These are phyloP conservation scores for Adansonia rubrostipa DNA, from an alignment of 441 rosid species.

Conservation along the genomic window DNA sequence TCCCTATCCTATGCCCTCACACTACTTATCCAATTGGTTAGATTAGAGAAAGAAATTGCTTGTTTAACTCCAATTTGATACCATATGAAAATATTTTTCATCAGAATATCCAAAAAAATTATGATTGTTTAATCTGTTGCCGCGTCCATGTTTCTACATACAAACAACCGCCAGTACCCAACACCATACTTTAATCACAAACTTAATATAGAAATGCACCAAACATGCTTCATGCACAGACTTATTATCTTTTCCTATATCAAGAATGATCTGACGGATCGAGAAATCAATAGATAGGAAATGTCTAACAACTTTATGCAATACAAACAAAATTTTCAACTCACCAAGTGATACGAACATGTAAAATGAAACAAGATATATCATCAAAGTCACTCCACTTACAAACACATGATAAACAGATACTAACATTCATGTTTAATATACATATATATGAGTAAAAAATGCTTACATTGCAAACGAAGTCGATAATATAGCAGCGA, in stretches of 20 bases:
- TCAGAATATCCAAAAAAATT: constrained; percentile 1
- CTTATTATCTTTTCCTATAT: neutral
- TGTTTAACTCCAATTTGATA: neutral
- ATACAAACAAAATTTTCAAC: neutral
- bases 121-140: constrained; percentile 4
- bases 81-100: neutral
- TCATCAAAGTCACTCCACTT: constrained; percentile 6
- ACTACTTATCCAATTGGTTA: neutral
- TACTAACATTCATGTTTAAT: neutral
- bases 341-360: neutral
- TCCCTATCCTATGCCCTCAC: neutral
- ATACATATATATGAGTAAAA: neutral
- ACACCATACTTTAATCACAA: constrained; percentile 6
- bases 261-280: neutral
- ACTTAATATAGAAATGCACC: neutral
- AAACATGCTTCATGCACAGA: neutral
- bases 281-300: neutral
- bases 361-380: neutral
- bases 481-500: neutral
- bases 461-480: constrained; percentile 21
- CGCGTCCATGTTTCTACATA: neutral
- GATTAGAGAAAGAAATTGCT: neutral
- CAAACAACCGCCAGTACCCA: neutral
- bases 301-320: neutral
- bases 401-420: neutral